Base-by-base conservation (phyloP, 1,139 yeast genomes). In the Lodderomyces pseudojiufengensis region DNA sequence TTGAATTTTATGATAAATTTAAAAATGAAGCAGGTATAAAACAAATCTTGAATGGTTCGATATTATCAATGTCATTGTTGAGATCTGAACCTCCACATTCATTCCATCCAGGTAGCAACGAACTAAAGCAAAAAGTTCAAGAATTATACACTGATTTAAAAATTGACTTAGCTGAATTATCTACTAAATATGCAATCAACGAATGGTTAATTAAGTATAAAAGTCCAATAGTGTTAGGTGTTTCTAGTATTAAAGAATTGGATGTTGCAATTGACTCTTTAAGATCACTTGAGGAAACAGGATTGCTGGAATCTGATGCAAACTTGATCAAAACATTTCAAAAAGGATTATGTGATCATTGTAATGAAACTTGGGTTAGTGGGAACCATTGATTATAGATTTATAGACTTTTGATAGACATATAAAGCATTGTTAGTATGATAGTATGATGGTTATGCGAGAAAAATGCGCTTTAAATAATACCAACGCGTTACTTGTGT, bases 1-100 rank as follows among this genome's bases (percentile, higher is more conserved):
- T 68, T 25, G 63, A 72, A 1, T 74, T 72, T 47, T 67, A 70
- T 43, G 67, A 70, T 5, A 62, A 61, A 36, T 78, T 87, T 47
- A 55, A 70, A 34, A 40, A 48, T 1, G 77, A 76, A 2, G 77
- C 85, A 20, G 76, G 78, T 2, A 63, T 90, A 16, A 65, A 70
- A 42, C 59, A 68, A 42, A 58, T 90, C 15, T 59, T 82, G 54
- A 86, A 85, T 52, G 97, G 94, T 2, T 84, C 95, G 0, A 88
- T 94, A 29, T 66, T 90, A 44, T 79, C 92, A 41, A 90, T 90
- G 97, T 85, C 96, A 2, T 59, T 90, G 40, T 65, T 90, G 39
- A 71, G 95, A 43, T 73, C 83, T 0, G 78, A 70, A 18, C 63
- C 69, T 18, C 84, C 96, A 1, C 84, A 76, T 45, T 52, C 69